A percentile compares a stretch with the other conserved stretches of the same genome.
Evolutionary conservation across 2,329 filamentous ascomycete species (phyloP).

Genomic region (Teratosphaeria epicoccoides): DNA sequence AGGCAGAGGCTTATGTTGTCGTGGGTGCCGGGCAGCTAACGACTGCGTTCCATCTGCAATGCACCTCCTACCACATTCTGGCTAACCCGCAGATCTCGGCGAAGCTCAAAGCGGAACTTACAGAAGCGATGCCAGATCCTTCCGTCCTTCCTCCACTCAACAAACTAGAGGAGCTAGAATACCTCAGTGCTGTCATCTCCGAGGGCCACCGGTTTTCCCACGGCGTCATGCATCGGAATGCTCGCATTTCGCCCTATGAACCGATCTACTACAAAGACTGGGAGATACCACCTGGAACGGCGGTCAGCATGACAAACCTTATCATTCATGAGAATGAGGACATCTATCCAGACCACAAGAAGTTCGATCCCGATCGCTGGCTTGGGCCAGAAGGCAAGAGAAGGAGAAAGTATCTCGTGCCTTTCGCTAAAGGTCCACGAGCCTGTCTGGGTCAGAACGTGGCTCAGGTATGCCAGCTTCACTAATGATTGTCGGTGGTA

Average conservation of each 20-base stretch:
- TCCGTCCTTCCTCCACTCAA: background rate
- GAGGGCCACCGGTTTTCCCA: constrained; percentile 16
- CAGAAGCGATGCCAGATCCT: background rate
- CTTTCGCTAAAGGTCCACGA: background rate
- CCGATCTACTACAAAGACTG: constrained; percentile 9
- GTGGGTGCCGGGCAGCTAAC: constrained; percentile 39
- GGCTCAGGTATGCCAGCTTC: background rate
- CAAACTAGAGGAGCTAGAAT: constrained; percentile 11
- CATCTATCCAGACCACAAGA: constrained; percentile 22
- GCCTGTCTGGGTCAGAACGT: background rate
- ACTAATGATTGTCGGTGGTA: too few species aligned
- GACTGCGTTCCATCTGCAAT: constrained; percentile 31
- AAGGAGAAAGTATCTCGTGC: background rate
- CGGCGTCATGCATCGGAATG: constrained; percentile 12
- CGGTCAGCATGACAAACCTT: constrained; percentile 22
- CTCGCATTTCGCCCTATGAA: constrained; percentile 15
- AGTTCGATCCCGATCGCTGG: constrained; percentile 26
- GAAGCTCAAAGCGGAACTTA: constrained; percentile 31
- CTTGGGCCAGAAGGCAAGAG: constrained; percentile 14
- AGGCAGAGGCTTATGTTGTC: constrained; percentile 35
- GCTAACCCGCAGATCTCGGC: constrained; percentile 23
- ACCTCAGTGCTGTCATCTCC: constrained; percentile 12
- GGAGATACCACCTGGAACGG: constrained; percentile 16
- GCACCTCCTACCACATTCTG: constrained; percentile 33
- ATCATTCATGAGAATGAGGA: constrained; percentile 25